phyloP scores from a whole-genome alignment of 306 rosid genomes.

The Acacia crassicarpa region DNA sequence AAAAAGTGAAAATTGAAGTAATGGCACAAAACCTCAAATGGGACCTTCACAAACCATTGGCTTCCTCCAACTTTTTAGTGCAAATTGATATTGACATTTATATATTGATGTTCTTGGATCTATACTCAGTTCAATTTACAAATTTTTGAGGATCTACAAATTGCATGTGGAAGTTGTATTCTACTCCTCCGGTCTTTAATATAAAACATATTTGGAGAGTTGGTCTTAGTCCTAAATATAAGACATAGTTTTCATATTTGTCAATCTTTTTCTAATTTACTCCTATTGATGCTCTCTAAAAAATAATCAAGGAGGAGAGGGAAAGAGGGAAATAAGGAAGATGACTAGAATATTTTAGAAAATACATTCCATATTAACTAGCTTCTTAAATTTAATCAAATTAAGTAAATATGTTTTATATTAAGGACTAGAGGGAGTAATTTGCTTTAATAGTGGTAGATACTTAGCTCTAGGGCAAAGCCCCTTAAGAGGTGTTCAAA shows the following conservation, averaged over 20 bases:
- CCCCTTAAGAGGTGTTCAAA: not conserved
- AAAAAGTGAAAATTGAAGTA: not conserved
- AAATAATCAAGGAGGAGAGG: too few relatives aligned
- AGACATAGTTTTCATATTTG: too few relatives aligned
- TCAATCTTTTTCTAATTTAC: too few relatives aligned
- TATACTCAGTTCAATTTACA: conserved; percentile 6
- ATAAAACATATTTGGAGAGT: too few relatives aligned
- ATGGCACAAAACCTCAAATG: not conserved
- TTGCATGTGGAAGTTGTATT: not conserved
- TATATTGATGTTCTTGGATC: conserved; percentile 4
- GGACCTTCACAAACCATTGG: not conserved
- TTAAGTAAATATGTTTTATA: too few relatives aligned
- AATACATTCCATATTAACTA: too few relatives aligned
- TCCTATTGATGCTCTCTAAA: too few relatives aligned
- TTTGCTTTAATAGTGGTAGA: not conserved
- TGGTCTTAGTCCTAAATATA: too few relatives aligned
- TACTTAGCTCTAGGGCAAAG: not conserved
- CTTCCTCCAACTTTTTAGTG: not conserved
- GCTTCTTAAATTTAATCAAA: too few relatives aligned
- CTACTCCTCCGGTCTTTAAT: not conserved
- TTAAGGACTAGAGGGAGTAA: too few relatives aligned
- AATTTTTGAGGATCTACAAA: not conserved
- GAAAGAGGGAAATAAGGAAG: too few relatives aligned
- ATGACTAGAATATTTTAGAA: too few relatives aligned
- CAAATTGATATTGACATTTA: not conserved